A percentile compares a stretch with the other conserved stretches of the same genome.
phyloP scores from a whole-genome alignment of 495 filamentous ascomycete species.

The Podospora fimiseda region DNA sequence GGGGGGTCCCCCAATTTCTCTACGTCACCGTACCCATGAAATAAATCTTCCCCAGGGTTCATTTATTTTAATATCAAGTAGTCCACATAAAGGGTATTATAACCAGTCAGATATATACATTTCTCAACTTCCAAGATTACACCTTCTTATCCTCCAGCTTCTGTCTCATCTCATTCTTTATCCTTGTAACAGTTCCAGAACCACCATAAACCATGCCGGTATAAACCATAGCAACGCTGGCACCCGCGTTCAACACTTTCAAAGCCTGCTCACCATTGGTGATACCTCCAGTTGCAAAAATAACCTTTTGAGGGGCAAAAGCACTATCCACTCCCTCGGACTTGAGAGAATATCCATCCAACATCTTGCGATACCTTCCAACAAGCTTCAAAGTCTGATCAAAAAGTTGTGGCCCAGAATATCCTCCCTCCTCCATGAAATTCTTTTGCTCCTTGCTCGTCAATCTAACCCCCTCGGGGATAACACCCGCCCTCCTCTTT shows the following conservation, averaged over 20 bases:
- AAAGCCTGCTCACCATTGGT: slow-evolving; percentile 75
- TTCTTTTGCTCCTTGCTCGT: slow-evolving; percentile 58
- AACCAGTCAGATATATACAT: slow-evolving; percentile 6
- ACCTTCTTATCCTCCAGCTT: slow-evolving; percentile 16
- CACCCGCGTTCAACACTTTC: slow-evolving; percentile 73
- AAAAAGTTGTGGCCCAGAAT: slow-evolving; percentile 84
- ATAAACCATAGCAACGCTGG: slow-evolving; percentile 81
- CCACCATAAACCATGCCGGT: slow-evolving; percentile 78
- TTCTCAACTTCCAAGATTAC: not conserved
- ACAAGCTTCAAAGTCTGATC: slow-evolving; percentile 69
- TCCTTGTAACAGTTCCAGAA: slow-evolving; percentile 73
- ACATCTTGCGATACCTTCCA: slow-evolving; percentile 63
- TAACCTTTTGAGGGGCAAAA: slow-evolving; percentile 57
- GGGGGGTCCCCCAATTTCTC: not conserved
- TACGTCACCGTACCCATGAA: not conserved
- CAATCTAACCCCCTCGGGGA: slow-evolving; percentile 57
- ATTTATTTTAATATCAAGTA: no score
- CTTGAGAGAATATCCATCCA: slow-evolving; percentile 51
- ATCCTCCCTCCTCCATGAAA: slow-evolving; percentile 74
- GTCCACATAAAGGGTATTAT: no score
- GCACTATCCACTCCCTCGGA: slow-evolving; percentile 10
- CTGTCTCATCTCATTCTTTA: slow-evolving; percentile 79
- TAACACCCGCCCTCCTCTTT: slow-evolving; percentile 63
- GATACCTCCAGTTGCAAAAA: slow-evolving; percentile 91
- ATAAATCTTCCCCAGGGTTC: not conserved